Percentiles rank a stretch among this genome's conserved stretches.
Evolutionary conservation across 805 yeast species (phyloP).

Genomic region (Cyberlindnera suaveolens): DNA sequence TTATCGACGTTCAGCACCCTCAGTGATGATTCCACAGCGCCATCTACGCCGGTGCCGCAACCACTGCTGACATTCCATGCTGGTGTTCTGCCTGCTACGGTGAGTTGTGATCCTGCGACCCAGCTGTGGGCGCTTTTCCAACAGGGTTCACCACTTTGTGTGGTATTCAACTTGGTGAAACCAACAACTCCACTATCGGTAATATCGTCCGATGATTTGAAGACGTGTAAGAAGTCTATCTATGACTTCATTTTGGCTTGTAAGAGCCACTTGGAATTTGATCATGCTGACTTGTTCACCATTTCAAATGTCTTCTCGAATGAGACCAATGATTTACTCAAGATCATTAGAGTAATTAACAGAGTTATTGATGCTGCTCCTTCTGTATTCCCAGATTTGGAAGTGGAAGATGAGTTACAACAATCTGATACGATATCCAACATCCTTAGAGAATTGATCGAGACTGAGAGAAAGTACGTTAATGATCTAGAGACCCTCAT

Average conservation of each 20-base stretch:
- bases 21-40: slow-evolving; percentile 27
- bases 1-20: slow-evolving; percentile 28
- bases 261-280: slow-evolving; percentile 63
- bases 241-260: slow-evolving; percentile 88
- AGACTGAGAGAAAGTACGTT: slow-evolving; percentile 89
- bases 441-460: slow-evolving; percentile 77
- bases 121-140: slow-evolving; percentile 84
- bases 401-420: slow-evolving; percentile 23
- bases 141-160: slow-evolving; percentile 88
- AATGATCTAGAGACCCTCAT: slow-evolving; percentile 78
- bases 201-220: slow-evolving; percentile 71
- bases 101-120: slow-evolving; percentile 86
- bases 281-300: slow-evolving; percentile 81
- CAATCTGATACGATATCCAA: slow-evolving; percentile 57
- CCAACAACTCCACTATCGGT: slow-evolving; percentile 55
- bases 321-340: slow-evolving; percentile 68
- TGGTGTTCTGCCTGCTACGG: slow-evolving; percentile 69
- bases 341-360: slow-evolving; percentile 67
- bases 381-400: slow-evolving; percentile 30
- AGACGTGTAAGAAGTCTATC: slow-evolving; percentile 80
- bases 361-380: slow-evolving; percentile 54
- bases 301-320: slow-evolving; percentile 85
- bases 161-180: slow-evolving; percentile 67
- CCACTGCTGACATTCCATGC: slow-evolving; percentile 55
- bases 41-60: slow-evolving; percentile 19